These are phyloP conservation scores for Bidens hawaiensis DNA, from an alignment of 140 eudicot genomes.

Conservation along the genomic window DNA sequence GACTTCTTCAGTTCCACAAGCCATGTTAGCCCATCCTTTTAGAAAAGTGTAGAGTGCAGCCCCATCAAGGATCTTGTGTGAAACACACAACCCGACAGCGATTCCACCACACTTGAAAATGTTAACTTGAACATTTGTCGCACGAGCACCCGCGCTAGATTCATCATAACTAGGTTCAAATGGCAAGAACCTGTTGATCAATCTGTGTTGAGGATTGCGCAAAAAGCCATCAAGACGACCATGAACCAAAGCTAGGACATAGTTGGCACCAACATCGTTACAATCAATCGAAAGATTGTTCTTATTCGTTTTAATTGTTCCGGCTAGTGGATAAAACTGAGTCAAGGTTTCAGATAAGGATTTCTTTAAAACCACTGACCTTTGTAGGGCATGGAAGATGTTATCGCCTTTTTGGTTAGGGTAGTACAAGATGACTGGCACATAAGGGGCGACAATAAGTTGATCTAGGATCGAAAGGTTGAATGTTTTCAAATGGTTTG, in stretches of 20 bases:
- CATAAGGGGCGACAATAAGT: slow-evolving; percentile 1
- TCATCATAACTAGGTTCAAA: too few relatives aligned
- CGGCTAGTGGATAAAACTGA: too few relatives aligned
- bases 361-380: slow-evolving; percentile 4
- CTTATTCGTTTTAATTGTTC: too few relatives aligned
- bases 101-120: slow-evolving; percentile 41
- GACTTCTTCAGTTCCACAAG: too few relatives aligned
- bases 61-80: too few relatives aligned
- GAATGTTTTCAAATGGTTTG: too few relatives aligned
- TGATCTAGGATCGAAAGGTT: too few relatives aligned
- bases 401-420: neutral
- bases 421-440: slow-evolving; percentile 21
- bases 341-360: slow-evolving; percentile 33
- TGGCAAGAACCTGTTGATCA: too few relatives aligned
- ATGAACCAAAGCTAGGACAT: slow-evolving; percentile 7
- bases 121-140: slow-evolving; percentile 26
- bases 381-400: too few relatives aligned
- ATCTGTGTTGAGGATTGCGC: neutral
- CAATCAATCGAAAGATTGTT: slow-evolving; percentile 26
- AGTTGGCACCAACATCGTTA: slow-evolving; percentile 31
- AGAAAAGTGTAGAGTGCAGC: too few relatives aligned
- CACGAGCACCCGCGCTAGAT: too few relatives aligned
- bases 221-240: slow-evolving; percentile 20
- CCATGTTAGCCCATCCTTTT: too few relatives aligned
- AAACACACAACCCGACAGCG: slow-evolving; percentile 37